Evolutionary conservation across 306 rosid genomes (phyloP).

Genomic region (Ormosia emarginata): DNA sequence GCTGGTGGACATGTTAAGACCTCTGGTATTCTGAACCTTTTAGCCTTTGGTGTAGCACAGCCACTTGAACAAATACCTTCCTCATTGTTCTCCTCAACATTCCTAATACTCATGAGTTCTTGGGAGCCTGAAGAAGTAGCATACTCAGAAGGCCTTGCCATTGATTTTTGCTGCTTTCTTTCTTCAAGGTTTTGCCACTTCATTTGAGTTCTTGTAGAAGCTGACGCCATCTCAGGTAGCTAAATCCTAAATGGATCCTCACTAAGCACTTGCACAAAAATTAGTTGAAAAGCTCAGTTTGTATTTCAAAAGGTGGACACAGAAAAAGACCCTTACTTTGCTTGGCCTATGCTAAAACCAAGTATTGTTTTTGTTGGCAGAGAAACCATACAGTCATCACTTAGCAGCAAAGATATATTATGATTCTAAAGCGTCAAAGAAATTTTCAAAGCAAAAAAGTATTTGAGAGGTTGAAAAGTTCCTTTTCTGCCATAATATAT

Average conservation of each 20-base stretch:
- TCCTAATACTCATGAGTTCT: not conserved
- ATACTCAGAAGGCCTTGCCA: constrained; percentile 2
- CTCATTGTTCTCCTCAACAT: not conserved
- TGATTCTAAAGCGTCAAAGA: constrained; percentile 3
- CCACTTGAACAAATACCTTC: constrained; percentile 17
- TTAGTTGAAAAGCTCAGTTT: constrained; percentile 19
- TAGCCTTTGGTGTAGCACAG: constrained; percentile 55
- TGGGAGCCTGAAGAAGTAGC: constrained; percentile 2
- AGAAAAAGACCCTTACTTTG: constrained; percentile 12
- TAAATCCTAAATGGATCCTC: not conserved
- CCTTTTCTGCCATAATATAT: not conserved
- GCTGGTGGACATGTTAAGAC: constrained; percentile 53
- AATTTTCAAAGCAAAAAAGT: not conserved
- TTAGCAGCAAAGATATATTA: not conserved
- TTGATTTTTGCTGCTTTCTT: constrained; percentile 12
- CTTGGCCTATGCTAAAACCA: constrained; percentile 8
- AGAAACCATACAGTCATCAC: constrained; percentile 4
- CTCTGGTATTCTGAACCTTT: constrained; percentile 48
- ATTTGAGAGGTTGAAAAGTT: constrained; percentile 31
- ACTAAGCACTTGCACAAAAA: not conserved
- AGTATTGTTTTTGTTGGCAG: not conserved
- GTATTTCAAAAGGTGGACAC: constrained; percentile 7
- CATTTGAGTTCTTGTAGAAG: constrained; percentile 17
- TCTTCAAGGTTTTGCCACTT: constrained; percentile 15
- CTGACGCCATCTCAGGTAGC: constrained; percentile 28